Evolutionary conservation across 225 moss, liverwort and hornwort genomes (phyloP).

Genomic region (Polytrichum commune): DNA sequence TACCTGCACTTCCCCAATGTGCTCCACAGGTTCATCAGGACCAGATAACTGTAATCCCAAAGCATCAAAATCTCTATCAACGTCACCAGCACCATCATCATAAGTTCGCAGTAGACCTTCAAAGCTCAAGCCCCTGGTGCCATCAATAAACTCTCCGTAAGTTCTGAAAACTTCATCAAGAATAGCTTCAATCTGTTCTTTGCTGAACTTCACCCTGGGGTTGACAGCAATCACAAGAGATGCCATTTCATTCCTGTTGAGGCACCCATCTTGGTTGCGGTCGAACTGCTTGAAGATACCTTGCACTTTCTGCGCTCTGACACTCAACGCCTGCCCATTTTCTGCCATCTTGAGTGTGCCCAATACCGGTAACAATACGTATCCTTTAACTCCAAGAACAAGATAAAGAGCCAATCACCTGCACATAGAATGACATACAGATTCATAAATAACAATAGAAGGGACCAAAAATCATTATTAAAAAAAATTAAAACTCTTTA

Average conservation of each 20-base stretch:
- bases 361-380: slow-evolving; percentile 2
- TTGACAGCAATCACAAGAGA: slow-evolving; percentile 88
- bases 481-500: not conserved
- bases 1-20: slow-evolving; percentile 8
- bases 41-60: slow-evolving; percentile 58
- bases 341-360: slow-evolving; percentile 36
- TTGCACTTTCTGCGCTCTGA: slow-evolving; percentile 71
- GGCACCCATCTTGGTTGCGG: slow-evolving; percentile 77
- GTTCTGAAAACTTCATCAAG: slow-evolving; percentile 94
- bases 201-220: slow-evolving; percentile 91
- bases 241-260: slow-evolving; percentile 91
- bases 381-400: not conserved
- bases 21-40: not conserved
- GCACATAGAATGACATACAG: not conserved
- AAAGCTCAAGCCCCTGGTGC: slow-evolving; percentile 77
- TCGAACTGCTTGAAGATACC: slow-evolving; percentile 90
- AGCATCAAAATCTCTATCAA: slow-evolving; percentile 92
- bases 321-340: slow-evolving; percentile 35
- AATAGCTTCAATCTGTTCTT: slow-evolving; percentile 92
- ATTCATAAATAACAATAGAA: not conserved
- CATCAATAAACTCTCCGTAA: slow-evolving; percentile 85
- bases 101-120: slow-evolving; percentile 84
- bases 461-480: not conserved
- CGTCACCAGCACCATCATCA: slow-evolving; percentile 94
- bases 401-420: no score